Conservation (phyloP, 371 early-diverging fungal genomes). For the Encephalitozoon hellem region DNA sequence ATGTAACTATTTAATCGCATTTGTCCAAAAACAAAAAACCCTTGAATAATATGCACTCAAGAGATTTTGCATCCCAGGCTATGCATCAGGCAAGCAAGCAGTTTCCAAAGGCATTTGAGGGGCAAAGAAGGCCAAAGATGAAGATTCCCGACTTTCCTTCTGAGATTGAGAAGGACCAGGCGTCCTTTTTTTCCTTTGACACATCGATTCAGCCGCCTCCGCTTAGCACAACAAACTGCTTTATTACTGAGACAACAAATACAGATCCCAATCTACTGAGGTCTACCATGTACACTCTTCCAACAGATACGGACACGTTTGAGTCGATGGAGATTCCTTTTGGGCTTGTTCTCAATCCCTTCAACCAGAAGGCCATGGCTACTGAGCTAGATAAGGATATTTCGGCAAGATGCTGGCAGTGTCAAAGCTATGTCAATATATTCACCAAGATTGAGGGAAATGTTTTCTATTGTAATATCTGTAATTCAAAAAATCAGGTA, state of each 20-base stretch:
- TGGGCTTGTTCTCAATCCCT: conserved; percentile 50
- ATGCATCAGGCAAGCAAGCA: not conserved
- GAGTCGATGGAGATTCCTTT: conserved; percentile 54
- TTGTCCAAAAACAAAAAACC: not conserved
- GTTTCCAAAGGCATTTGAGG: conserved; percentile 32
- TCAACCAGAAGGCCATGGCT: conserved; percentile 35
- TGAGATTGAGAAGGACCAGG: conserved; percentile 27
- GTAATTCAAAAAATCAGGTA: conserved; percentile 6
- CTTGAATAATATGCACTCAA: conserved; percentile 26
- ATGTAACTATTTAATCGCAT: no score
- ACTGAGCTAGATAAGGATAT: conserved; percentile 15
- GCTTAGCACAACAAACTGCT: conserved; percentile 41
- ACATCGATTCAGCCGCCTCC: conserved; percentile 35
- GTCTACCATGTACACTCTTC: conserved; percentile 57
- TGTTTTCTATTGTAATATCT: conserved; percentile 56
- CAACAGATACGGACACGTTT: conserved; percentile 45
- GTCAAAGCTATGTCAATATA: conserved; percentile 45
- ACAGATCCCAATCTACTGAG: conserved; percentile 40
- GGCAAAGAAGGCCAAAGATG: conserved; percentile 21
- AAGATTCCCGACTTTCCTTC: conserved; percentile 23
- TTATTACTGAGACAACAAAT: conserved; percentile 41
- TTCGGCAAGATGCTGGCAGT: conserved; percentile 46
- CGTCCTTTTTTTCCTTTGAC: conserved; percentile 12
- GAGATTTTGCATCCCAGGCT: conserved; percentile 7
- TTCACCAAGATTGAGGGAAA: not conserved